phyloP scores from a whole-genome alignment of 768 basidiomycete species.

The Auricularia auricula-judae region DNA sequence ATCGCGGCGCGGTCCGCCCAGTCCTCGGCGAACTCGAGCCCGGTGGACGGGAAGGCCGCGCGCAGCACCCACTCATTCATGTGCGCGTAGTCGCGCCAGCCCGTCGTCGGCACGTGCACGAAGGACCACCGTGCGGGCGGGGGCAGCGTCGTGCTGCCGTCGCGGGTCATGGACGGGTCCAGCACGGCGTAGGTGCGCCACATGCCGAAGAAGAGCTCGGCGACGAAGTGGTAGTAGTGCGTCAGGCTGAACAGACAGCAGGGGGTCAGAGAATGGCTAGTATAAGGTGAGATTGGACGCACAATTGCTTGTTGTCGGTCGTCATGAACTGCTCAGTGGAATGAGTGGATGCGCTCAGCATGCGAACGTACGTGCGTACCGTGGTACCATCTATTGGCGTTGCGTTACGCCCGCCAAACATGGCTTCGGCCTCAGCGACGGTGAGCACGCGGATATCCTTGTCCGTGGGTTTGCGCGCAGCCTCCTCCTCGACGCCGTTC shows the following conservation, averaged over 20 bases:
- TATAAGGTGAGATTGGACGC: constrained; percentile 15
- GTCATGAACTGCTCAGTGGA: constrained; percentile 46
- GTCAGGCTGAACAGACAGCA: constrained; percentile 43
- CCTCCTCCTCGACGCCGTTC: constrained; percentile 43
- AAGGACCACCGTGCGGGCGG: constrained; percentile 68
- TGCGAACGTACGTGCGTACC: constrained; percentile 35
- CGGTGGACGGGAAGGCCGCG: constrained; percentile 66
- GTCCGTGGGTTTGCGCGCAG: constrained; percentile 59
- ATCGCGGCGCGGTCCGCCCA: constrained; percentile 72
- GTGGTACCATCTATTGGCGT: constrained; percentile 59
- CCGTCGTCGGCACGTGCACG: constrained; percentile 55
- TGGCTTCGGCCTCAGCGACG: constrained; percentile 45
- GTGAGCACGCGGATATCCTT: constrained; percentile 70
- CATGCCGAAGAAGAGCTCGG: constrained; percentile 84
- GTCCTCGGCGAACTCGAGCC: constrained; percentile 73
- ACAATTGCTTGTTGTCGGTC: constrained; percentile 85
- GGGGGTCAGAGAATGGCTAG: background rate
- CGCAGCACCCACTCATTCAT: constrained; percentile 88
- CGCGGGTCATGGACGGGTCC: constrained; percentile 52
- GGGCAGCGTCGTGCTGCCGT: constrained; percentile 63
- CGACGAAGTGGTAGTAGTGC: constrained; percentile 91
- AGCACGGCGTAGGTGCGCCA: constrained; percentile 86
- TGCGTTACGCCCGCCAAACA: constrained; percentile 61
- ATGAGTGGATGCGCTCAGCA: background rate
- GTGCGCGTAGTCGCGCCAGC: constrained; percentile 84